Evolutionary conservation across 2,329 filamentous ascomycete genomes (phyloP), one percentile per base, ranked within the genome.

Genomic region (Verticillium nonalfalfae): DNA sequence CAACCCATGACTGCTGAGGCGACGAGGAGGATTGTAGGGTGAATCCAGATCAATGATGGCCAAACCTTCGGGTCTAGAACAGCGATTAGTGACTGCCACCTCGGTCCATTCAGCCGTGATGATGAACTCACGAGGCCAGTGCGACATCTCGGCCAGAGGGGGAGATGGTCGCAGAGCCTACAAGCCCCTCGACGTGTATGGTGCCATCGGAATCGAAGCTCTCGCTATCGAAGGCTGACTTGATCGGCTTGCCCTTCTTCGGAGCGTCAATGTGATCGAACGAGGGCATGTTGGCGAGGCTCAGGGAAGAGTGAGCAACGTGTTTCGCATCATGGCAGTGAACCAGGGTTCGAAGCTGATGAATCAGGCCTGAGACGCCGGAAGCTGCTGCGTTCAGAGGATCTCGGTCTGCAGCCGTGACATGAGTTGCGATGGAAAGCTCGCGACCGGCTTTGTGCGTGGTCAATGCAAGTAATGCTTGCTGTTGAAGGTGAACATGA

Each of bases 31-130:
- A 63, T 90, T 95, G 72, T 93, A 95, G 1, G 92, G 92, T 11
- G 88, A 93, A 76, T 97, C 93, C 56, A 97, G 81, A 69, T 97
- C 93, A 70, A 97, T 93, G 67, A 97, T 92, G 71, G 94, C 89
- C 60, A 97, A 83, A 56, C 93, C 93, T 70, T 95, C 90, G 59
- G 91, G 91, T 58, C 87, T 89, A 13, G 66, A 21, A 36, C 26
- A 4, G 26, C 18, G 1, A 18, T 18, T 13, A 15, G 26, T 56
- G 11, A 15, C 56, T 9, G 38, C 11, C 6, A 13, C 13, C 7
- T n/a, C 33, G 35, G 15, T 18, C 26, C 13, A 18, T 36, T 15
- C 26, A 15, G 21, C 39, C 33, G 15, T 14, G 18, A 21, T 26
- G 31, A 72, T 73, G 64, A 7, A 76, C 82, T 75, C 70, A 85